These are phyloP conservation scores for Cordyceps tenuipes DNA, from an alignment of 2,329 filamentous ascomycete genomes.

Conservation along the genomic window DNA sequence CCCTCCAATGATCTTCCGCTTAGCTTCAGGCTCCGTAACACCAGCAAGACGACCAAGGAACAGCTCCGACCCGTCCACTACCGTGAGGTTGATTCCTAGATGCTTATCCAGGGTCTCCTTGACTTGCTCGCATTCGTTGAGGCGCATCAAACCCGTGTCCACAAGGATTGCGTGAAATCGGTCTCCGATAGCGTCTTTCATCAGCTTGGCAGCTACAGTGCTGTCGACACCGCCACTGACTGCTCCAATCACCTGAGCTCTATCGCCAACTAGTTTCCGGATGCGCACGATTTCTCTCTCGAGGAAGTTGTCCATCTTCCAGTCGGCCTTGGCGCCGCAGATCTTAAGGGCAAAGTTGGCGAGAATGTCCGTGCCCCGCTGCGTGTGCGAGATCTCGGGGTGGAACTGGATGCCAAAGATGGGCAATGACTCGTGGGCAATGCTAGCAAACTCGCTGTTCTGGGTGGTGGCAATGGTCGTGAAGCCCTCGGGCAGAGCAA, in stretches of 20 bases:
- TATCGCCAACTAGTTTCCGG: conserved; percentile 69
- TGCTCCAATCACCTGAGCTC: conserved; percentile 59
- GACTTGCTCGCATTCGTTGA: conserved; percentile 77
- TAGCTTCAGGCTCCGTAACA: conserved; percentile 71
- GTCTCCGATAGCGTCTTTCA: conserved; percentile 77
- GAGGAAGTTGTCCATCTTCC: conserved; percentile 80
- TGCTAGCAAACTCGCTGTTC: conserved; percentile 74
- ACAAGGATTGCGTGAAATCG: conserved; percentile 80
- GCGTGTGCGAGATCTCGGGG: conserved; percentile 57
- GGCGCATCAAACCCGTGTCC: conserved; percentile 58
- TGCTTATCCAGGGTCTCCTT: conserved; percentile 70
- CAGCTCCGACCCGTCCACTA: conserved; percentile 68
- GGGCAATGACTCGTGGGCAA: conserved; percentile 60
- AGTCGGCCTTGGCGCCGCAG: conserved; percentile 66
- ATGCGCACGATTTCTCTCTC: conserved; percentile 76
- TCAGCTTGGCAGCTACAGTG: conserved; percentile 78
- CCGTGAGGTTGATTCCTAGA: conserved; percentile 82
- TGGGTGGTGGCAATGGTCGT: conserved; percentile 62
- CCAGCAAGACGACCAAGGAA: conserved; percentile 74
- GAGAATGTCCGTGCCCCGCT: conserved; percentile 52
- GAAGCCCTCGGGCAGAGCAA: conserved; percentile 64
- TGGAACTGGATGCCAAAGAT: conserved; percentile 73
- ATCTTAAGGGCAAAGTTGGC: conserved; percentile 84
- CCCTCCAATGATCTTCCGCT: conserved; percentile 79
- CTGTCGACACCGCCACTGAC: conserved; percentile 71